These are phyloP conservation scores for Spathaspora sp. DNA, from an alignment of 805 yeast genomes.

Conservation along the genomic window DNA sequence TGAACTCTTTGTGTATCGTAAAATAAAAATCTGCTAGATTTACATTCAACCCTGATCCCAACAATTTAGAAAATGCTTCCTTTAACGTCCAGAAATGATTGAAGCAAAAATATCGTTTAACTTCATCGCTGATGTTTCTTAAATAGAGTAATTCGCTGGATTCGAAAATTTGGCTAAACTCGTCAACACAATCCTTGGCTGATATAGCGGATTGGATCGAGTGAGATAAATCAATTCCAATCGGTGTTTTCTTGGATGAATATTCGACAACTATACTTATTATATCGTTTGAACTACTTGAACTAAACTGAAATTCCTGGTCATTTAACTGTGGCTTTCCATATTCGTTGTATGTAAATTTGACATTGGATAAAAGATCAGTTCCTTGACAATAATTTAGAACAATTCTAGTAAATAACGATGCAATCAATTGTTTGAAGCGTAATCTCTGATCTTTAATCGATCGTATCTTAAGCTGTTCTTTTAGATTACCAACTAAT, in stretches of 20 bases:
- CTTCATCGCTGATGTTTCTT: constrained; percentile 8
- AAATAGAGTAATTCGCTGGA: constrained; percentile 31
- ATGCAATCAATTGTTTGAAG: constrained; percentile 38
- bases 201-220: constrained; percentile 23
- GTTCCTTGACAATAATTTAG: constrained; percentile 22
- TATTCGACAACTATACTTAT: constrained; percentile 44
- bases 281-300: constrained; percentile 54
- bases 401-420: constrained; percentile 42
- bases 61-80: constrained; percentile 67
- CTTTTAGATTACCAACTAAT: constrained; percentile 32
- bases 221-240: constrained; percentile 40
- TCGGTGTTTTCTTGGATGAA: constrained; percentile 12
- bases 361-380: constrained; percentile 14
- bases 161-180: constrained; percentile 43
- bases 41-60: constrained; percentile 53
- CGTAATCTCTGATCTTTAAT: constrained; percentile 33
- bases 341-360: constrained; percentile 28
- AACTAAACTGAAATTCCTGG: constrained; percentile 42
- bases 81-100: constrained; percentile 76
- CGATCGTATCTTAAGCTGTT: constrained; percentile 39
- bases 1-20: constrained; percentile 3
- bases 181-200: constrained; percentile 22
- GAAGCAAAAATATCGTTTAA: constrained; percentile 29
- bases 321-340: constrained; percentile 55
- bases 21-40: constrained; percentile 19